Evolutionary conservation across 139 green algal genomes (phyloP).

Genomic region (Dunaliella primolecta): DNA sequence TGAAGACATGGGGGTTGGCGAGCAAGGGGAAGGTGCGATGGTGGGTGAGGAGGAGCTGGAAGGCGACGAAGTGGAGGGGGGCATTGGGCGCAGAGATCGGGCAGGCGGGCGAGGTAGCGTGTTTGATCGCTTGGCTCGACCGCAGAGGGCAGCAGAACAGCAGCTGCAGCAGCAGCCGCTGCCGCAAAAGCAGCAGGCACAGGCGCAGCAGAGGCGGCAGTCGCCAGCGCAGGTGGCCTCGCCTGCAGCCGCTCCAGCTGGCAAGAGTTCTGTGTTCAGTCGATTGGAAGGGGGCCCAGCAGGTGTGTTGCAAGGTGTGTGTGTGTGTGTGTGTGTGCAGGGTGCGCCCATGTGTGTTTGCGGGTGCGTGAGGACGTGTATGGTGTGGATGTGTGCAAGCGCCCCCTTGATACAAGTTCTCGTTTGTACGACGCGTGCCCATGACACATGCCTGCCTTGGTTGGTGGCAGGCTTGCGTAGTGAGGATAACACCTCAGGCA

Average conservation of each 20-base stretch:
- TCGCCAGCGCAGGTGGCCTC: not conserved
- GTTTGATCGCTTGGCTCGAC: conserved; percentile 2
- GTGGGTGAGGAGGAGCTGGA: not conserved
- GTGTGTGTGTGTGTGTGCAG: too few relatives aligned
- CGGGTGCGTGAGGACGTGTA: not conserved
- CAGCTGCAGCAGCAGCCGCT: too few relatives aligned
- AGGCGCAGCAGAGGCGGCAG: too few relatives aligned
- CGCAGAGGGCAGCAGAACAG: too few relatives aligned
- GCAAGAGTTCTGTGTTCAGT: not conserved
- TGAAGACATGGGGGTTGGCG: not conserved
- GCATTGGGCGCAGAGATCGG: not conserved
- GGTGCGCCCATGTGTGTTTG: too few relatives aligned
- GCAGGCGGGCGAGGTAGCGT: not conserved
- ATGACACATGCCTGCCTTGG: too few relatives aligned
- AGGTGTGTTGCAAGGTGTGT: too few relatives aligned
- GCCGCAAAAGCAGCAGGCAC: not conserved
- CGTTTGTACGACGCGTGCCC: too few relatives aligned
- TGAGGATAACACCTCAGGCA: too few relatives aligned
- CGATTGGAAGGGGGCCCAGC: not conserved
- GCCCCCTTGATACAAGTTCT: too few relatives aligned
- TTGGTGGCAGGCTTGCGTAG: too few relatives aligned
- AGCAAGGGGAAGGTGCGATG: not conserved
- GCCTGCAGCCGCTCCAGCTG: not conserved
- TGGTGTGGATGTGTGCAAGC: too few relatives aligned
- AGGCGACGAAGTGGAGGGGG: not conserved